phyloP scores from a whole-genome alignment of 345 rosid genomes.

The Acer campestre region DNA sequence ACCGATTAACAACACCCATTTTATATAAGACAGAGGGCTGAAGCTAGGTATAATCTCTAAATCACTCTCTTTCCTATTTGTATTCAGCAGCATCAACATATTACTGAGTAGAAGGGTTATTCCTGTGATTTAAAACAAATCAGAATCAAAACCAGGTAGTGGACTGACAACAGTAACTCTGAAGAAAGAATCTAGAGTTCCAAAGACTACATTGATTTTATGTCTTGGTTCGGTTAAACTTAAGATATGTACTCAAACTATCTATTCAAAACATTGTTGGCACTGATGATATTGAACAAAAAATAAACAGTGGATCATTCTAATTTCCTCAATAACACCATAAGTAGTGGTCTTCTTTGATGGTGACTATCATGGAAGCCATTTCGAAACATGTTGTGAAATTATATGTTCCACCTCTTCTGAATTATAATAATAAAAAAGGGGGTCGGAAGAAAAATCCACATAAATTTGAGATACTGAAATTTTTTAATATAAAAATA shows the following conservation, averaged over 20 bases:
- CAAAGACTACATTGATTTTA: background rate
- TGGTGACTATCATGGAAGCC: background rate
- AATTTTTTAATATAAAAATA: no score
- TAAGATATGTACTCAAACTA: background rate
- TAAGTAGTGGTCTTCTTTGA: background rate
- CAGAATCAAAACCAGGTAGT: background rate
- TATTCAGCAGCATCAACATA: no score
- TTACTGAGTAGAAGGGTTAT: no score
- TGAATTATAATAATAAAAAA: background rate
- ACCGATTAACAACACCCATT: background rate
- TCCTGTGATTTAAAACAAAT: no score
- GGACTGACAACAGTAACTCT: background rate
- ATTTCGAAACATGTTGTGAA: background rate
- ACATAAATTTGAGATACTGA: background rate
- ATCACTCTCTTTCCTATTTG: no score
- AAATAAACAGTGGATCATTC: no score
- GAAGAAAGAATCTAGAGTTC: background rate
- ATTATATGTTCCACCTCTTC: background rate
- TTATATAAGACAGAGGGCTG: background rate
- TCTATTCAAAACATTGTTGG: background rate
- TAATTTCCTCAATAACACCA: constrained; percentile 8
- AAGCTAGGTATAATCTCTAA: no score
- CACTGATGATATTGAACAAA: background rate
- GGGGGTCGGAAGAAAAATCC: no score
- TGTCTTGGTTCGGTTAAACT: background rate